Percentiles rank a stretch among this genome's conserved stretches.
Evolutionary conservation across 306 rosid species (phyloP).

Genomic region (Senna siamea): DNA sequence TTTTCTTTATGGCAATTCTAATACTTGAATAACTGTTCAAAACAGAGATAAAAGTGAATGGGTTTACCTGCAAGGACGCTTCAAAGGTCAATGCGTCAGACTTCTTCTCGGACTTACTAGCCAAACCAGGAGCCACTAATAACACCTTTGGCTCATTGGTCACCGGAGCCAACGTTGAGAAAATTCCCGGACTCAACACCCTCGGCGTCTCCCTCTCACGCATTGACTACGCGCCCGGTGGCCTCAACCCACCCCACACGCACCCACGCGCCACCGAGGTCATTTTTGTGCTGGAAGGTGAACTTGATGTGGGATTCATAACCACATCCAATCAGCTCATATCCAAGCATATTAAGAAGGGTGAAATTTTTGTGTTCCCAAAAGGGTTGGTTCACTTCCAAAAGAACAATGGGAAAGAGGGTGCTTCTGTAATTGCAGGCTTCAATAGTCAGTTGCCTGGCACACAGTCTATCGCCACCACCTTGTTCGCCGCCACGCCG

Average conservation of each 20-base stretch:
- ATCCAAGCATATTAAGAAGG: slow-evolving; percentile 63
- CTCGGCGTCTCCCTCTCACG: slow-evolving; percentile 83
- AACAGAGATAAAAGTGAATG: slow-evolving; percentile 70
- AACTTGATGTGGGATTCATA: slow-evolving; percentile 79
- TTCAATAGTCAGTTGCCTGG: slow-evolving; percentile 91
- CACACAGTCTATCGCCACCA: slow-evolving; percentile 58
- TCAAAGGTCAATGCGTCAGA: slow-evolving; percentile 59
- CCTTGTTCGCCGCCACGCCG: slow-evolving; percentile 72
- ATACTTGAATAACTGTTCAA: slow-evolving; percentile 5
- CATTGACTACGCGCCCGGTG: slow-evolving; percentile 86
- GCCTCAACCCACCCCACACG: slow-evolving; percentile 91
- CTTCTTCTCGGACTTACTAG: slow-evolving; percentile 63
- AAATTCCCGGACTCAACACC: slow-evolving; percentile 86
- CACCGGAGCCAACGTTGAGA: slow-evolving; percentile 73
- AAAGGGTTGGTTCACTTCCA: slow-evolving; percentile 82
- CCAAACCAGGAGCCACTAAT: slow-evolving; percentile 78
- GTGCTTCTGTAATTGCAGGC: slow-evolving; percentile 70
- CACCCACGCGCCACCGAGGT: slow-evolving; percentile 95
- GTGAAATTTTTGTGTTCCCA: slow-evolving; percentile 84
- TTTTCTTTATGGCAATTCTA: no score
- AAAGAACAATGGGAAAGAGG: slow-evolving; percentile 61
- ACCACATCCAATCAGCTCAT: slow-evolving; percentile 68
- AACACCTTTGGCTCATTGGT: slow-evolving; percentile 69
- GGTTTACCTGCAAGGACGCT: slow-evolving; percentile 69
- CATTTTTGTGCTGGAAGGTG: slow-evolving; percentile 67